Conservation (phyloP, 306 rosid genomes). For the Cicer judaicum region DNA sequence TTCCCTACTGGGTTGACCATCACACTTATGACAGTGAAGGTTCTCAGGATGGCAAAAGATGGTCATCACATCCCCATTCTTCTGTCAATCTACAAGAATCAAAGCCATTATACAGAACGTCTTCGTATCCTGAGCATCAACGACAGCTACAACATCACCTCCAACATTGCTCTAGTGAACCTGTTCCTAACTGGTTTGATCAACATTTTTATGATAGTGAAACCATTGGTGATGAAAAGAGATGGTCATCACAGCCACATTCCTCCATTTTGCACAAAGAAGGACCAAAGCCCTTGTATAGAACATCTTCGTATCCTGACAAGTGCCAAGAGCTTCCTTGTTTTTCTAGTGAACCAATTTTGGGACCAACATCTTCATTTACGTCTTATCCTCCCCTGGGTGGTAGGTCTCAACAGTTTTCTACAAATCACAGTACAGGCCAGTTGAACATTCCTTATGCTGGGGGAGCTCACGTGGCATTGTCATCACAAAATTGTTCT, state of each 20-base stretch:
- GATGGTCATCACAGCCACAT: constrained; percentile 66
- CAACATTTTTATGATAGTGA: constrained; percentile 52
- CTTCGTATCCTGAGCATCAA: constrained; percentile 87
- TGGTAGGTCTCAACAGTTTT: constrained; percentile 52
- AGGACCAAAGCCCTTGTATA: constrained; percentile 50
- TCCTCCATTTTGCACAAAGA: constrained; percentile 42
- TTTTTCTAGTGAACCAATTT: constrained; percentile 60
- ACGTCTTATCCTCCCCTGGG: constrained; percentile 70
- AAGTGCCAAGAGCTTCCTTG: constrained; percentile 54
- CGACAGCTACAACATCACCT: constrained; percentile 49
- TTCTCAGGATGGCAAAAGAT: constrained; percentile 48
- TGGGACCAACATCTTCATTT: constrained; percentile 56
- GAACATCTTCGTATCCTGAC: constrained; percentile 68
- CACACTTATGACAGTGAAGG: constrained; percentile 51
- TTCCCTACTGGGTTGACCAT: constrained; percentile 50
- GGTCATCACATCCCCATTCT: constrained; percentile 78
- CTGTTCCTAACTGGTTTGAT: constrained; percentile 62
- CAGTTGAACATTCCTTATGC: constrained; percentile 48
- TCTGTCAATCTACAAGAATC: constrained; percentile 52
- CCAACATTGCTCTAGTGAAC: constrained; percentile 75
- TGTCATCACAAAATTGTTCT: constrained; percentile 50
- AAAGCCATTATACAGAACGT: constrained; percentile 73
- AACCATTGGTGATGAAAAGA: constrained; percentile 52
- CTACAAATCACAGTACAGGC: constrained; percentile 53
- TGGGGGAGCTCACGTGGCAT: constrained; percentile 54